Conservation (phyloP, 192 early-diverging fungal genomes). For the Gaertneriomyces semiglobifer region DNA sequence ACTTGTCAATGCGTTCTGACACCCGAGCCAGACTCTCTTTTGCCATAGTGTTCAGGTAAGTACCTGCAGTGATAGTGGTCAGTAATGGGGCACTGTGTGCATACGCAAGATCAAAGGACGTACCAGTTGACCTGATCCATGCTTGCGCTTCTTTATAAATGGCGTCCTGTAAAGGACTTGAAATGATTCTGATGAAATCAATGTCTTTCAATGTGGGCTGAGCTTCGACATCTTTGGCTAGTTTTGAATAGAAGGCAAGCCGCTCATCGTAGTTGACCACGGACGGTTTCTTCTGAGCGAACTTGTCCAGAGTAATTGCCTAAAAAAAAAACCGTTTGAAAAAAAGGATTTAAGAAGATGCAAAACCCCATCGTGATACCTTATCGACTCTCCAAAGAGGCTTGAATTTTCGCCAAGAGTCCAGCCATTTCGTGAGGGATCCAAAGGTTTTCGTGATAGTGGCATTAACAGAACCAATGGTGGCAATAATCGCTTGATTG, state of each 20-base stretch:
- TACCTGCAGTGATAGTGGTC: constrained; percentile 35
- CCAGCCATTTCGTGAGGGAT: constrained; percentile 50
- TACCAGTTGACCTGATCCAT: constrained; percentile 59
- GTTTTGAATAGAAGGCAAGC: constrained; percentile 57
- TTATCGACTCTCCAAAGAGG: constrained; percentile 67
- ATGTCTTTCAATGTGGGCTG: constrained; percentile 48
- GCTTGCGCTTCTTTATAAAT: constrained; percentile 52
- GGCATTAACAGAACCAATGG: constrained; percentile 45
- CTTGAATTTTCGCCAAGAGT: constrained; percentile 57
- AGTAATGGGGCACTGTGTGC: not conserved
- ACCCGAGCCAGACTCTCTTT: constrained; percentile 40
- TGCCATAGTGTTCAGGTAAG: constrained; percentile 50
- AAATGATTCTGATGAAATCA: constrained; percentile 56
- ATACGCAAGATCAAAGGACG: not conserved
- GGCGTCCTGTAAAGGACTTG: constrained; percentile 47
- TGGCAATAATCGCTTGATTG: constrained; percentile 43
- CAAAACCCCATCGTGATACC: constrained; percentile 22
- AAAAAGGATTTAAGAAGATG: not conserved
- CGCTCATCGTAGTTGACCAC: constrained; percentile 57
- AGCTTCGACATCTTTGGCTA: constrained; percentile 56
- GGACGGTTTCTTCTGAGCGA: constrained; percentile 61
- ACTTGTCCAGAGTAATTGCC: constrained; percentile 62
- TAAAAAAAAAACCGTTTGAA: constrained; percentile 15
- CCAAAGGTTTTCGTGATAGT: constrained; percentile 52
- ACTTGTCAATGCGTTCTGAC: constrained; percentile 38